These are phyloP conservation scores for Escovopsis weberi DNA, from an alignment of 2,329 filamentous ascomycete species.

Conservation along the genomic window DNA sequence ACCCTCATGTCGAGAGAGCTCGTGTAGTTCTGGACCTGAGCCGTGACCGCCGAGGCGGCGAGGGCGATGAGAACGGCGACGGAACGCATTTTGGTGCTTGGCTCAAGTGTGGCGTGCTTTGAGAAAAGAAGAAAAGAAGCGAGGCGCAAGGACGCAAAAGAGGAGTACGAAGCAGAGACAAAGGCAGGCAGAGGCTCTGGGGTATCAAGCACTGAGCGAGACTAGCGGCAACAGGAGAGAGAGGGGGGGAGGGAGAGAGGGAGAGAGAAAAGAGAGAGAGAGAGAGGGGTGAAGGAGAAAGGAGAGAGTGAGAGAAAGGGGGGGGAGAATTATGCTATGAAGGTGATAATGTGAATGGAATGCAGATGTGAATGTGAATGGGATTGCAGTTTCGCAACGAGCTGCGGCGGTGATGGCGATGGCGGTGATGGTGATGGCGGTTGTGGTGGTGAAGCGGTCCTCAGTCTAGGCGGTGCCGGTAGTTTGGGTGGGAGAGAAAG, in stretches of 20 bases:
- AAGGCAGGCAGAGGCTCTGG: too few relatives aligned
- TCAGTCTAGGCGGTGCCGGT: background rate
- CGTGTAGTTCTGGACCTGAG: conserved; percentile 29
- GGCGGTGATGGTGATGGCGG: conserved; percentile 1
- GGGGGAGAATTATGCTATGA: background rate
- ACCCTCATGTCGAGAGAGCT: conserved; percentile 28
- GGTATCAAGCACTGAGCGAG: too few relatives aligned
- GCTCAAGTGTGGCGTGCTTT: conserved; percentile 1
- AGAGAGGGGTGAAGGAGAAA: conserved; percentile 1
- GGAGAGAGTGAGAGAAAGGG: background rate
- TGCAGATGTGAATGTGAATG: conserved; percentile 6
- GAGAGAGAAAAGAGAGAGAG: conserved; percentile 1
- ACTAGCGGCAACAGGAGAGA: background rate
- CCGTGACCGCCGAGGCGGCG: conserved; percentile 28
- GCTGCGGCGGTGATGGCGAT: too few relatives aligned
- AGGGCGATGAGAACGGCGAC: conserved; percentile 27
- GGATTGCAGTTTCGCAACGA: background rate
- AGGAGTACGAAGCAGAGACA: background rate
- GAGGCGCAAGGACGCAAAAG: background rate
- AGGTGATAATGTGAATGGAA: conserved; percentile 5
- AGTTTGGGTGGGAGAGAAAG: background rate
- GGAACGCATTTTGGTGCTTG: conserved; percentile 25
- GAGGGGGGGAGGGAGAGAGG: conserved; percentile 1
- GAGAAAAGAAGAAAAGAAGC: background rate
- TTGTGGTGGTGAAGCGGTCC: background rate